Base-by-base conservation (phyloP, 2,329 filamentous ascomycete genomes). In the Fusarium guadeloupense region DNA sequence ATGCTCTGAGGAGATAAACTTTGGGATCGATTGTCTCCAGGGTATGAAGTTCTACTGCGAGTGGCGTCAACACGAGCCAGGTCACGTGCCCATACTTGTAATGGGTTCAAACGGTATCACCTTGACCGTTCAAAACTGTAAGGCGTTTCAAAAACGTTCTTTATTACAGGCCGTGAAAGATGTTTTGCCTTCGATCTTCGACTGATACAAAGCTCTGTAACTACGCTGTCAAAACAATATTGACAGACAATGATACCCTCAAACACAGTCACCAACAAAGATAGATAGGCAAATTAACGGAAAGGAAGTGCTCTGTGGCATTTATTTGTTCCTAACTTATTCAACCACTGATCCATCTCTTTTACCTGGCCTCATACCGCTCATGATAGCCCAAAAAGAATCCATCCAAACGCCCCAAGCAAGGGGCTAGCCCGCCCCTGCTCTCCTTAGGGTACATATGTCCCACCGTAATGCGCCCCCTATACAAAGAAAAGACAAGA, bases 341-440 rank as follows among this genome's bases (percentile, higher is more conserved):
- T 56, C 40, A 62, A 59, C 60, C 48, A 50, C 42, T 40, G 43
- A 46, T 50, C 58, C 66, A 30, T 44, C 66, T 67, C 66, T 70
- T 69, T 69, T 69, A 43, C 49, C 52, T 57, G 60, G 61, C 54
- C 45, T 65, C 68, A 60, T 68, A 54, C 59, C 51, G 52, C 62
- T 70, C 66, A 66, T 69, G 66, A 59, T 65, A 70, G 64, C 63
- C 66, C 39, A 59, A 60, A 64, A 66, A 53, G 42, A 39, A 59
- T 42, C 46, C 42, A 58, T 33, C 64, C 59, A 67, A 70, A 70
- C 66, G 66, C 66, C 68, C 51, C 62, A 47, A 68, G 67, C 66
- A 60, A 54, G 35, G 54, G 62, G 60, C 44, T 41, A 45, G 46
- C 54, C 57, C 41, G 55, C 50, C 66, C 62, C 39, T 54, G 57